A percentile compares a stretch with the other conserved stretches of the same genome.
Conservation (phyloP, 78 protist genomes). For the Planoprotostelium fungivorum region DNA sequence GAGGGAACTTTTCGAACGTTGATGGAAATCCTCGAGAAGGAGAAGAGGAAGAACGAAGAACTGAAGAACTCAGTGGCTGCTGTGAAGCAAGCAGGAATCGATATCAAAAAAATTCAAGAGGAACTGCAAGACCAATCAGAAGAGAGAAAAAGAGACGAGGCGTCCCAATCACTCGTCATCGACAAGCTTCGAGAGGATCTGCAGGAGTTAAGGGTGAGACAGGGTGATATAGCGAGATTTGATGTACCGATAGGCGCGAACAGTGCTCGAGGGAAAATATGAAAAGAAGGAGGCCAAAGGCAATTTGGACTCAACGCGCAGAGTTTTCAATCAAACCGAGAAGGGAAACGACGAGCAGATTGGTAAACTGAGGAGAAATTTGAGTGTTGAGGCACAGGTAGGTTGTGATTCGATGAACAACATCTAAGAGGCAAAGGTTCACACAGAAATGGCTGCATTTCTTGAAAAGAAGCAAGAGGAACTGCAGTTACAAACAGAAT, state of each 20-base stretch:
- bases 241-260: neutral
- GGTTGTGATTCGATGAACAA: neutral
- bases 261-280: neutral
- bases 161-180: neutral
- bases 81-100: neutral
- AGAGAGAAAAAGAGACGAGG: neutral
- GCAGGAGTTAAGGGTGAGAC: neutral
- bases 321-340: neutral
- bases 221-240: neutral
- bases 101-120: neutral
- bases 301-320: neutral
- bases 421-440: neutral
- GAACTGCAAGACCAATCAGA: neutral
- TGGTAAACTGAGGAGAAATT: neutral
- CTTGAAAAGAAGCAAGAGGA: neutral
- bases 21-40: neutral
- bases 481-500: neutral
- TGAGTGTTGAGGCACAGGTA: neutral
- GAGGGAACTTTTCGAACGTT: neutral
- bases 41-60: neutral
- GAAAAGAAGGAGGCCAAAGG: neutral
- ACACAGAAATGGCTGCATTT: neutral
- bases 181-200: neutral
- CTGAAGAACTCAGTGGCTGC: neutral
- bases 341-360: neutral